Conservation (phyloP, 148 eudicot genomes). For the Limonium bicolor region DNA sequence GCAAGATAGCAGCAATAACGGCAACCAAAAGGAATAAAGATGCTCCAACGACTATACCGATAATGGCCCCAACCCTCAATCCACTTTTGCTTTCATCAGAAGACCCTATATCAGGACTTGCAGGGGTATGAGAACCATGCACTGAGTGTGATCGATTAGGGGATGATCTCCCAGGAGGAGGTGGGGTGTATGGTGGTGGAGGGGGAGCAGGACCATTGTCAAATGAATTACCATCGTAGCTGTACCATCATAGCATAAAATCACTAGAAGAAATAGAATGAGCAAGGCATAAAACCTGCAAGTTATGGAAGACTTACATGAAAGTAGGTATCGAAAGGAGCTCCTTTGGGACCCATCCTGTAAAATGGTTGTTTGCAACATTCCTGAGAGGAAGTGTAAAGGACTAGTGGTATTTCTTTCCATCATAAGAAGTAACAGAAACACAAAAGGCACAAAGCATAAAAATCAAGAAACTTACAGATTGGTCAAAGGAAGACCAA, state of each 20-base stretch:
- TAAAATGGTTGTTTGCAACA: slow-evolving; percentile 78
- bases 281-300: neutral
- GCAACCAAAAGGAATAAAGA: slow-evolving; percentile 29
- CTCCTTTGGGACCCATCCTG: slow-evolving; percentile 82
- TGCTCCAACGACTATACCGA: slow-evolving; percentile 59
- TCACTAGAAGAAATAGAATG: neutral
- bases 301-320: slow-evolving; percentile 32
- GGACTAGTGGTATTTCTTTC: too few relatives aligned
- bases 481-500: slow-evolving; percentile 61
- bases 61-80: slow-evolving; percentile 39
- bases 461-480: slow-evolving; percentile 69
- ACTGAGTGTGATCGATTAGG: slow-evolving; percentile 30
- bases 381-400: slow-evolving; percentile 45
- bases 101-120: slow-evolving; percentile 23
- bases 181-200: slow-evolving; percentile 74
- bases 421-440: too few relatives aligned
- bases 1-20: slow-evolving; percentile 42
- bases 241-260: slow-evolving; percentile 11
- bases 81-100: slow-evolving; percentile 34
- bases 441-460: too few relatives aligned
- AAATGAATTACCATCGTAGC: slow-evolving; percentile 74
- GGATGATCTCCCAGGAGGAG: slow-evolving; percentile 60
- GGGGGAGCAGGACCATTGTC: slow-evolving; percentile 94
- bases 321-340: slow-evolving; percentile 62
- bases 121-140: slow-evolving; percentile 21